phyloP scores from a whole-genome alignment of 202 grass and related monocot genomes.

The Musa balbisiana region DNA sequence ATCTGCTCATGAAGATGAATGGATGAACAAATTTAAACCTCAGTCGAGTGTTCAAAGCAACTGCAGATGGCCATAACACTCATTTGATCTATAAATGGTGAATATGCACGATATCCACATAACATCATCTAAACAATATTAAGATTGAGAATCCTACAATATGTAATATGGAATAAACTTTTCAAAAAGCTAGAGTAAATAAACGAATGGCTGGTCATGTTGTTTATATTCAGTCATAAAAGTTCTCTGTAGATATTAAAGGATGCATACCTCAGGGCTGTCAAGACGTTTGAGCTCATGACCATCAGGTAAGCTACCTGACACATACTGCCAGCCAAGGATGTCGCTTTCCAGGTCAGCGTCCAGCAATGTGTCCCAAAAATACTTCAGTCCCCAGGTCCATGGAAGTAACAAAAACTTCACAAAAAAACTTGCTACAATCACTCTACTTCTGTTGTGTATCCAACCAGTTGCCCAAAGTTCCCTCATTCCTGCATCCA shows the following conservation, averaged over 20 bases:
- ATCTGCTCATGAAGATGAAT: no score
- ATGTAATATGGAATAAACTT: no score
- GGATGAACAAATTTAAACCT: no score
- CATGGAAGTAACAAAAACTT: constrained; percentile 80
- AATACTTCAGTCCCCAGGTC: constrained; percentile 96
- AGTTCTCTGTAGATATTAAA: constrained; percentile 14
- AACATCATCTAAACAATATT: no score
- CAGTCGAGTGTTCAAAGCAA: no score
- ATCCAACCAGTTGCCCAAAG: constrained; percentile 95
- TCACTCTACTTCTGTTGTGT: constrained; percentile 70
- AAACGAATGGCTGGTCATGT: no score
- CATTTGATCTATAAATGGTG: no score
- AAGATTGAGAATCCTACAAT: no score
- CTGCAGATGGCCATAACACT: no score
- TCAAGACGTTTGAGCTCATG: constrained; percentile 73
- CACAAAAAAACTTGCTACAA: constrained; percentile 73
- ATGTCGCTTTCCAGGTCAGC: constrained; percentile 88
- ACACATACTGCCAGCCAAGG: constrained; percentile 94
- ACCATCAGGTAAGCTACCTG: constrained; percentile 79
- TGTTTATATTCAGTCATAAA: neutral
- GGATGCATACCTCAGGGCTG: constrained; percentile 61
- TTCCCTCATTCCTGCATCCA: constrained; percentile 99
- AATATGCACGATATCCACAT: no score
- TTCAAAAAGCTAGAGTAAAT: no score
- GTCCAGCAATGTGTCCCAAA: constrained; percentile 89